phyloP scores from a whole-genome alignment of 345 rosid genomes.

The Eucalyptus pauciflora region DNA sequence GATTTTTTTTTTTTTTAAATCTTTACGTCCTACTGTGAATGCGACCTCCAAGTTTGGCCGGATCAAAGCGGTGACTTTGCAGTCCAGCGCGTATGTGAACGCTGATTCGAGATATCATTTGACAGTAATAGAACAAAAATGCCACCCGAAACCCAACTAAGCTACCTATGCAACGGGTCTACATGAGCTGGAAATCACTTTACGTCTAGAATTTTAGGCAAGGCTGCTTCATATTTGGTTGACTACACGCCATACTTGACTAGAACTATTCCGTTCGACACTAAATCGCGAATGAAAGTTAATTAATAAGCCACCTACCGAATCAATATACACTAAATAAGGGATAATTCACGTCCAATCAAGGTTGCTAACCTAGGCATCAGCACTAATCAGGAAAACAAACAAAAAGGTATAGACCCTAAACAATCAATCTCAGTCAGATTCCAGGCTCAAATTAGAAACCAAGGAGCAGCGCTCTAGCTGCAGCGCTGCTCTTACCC shows the following conservation, averaged over 20 bases:
- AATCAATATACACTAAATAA: neutral
- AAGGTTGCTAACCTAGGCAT: neutral
- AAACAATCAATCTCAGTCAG: neutral
- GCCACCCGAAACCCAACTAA: neutral
- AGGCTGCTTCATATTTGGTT: neutral
- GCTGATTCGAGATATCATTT: neutral
- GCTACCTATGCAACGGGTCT: neutral
- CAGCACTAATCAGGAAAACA: neutral
- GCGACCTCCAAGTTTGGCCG: neutral
- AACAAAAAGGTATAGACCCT: neutral
- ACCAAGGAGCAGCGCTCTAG: neutral
- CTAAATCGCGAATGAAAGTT: neutral
- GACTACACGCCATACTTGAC: neutral
- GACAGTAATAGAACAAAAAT: neutral
- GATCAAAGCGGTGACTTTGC: neutral
- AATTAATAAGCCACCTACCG: neutral
- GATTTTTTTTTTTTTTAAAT: too few relatives aligned
- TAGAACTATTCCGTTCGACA: neutral
- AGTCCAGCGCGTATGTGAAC: neutral
- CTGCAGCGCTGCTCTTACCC: neutral
- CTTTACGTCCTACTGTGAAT: neutral
- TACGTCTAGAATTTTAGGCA: neutral
- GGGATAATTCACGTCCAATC: neutral
- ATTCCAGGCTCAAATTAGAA: neutral
- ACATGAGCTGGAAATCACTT: neutral